Conservation (phyloP, 2,329 filamentous ascomycete species). For the Elsinoe necatrix region DNA sequence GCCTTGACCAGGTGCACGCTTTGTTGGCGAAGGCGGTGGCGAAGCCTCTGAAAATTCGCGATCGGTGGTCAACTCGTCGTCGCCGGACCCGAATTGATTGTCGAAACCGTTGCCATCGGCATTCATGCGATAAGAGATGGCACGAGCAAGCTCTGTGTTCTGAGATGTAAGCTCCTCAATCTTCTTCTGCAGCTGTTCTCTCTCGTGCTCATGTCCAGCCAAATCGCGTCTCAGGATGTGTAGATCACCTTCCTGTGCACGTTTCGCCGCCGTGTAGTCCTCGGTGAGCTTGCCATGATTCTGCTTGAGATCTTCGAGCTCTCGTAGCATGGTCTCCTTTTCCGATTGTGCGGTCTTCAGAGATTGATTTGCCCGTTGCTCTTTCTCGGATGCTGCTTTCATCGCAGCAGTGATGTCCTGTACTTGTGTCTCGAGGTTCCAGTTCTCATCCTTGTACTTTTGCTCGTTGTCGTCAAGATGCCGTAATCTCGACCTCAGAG, state of each 20-base stretch:
- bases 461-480: constrained; percentile 87
- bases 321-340: constrained; percentile 69
- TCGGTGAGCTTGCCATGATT: constrained; percentile 70
- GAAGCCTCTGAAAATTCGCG: constrained; percentile 73
- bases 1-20: constrained; percentile 81
- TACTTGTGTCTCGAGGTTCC: constrained; percentile 87
- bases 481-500: constrained; percentile 69
- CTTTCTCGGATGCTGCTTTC: constrained; percentile 70
- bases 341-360: constrained; percentile 63
- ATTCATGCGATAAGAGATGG: constrained; percentile 62
- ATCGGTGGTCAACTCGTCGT: constrained; percentile 49
- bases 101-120: constrained; percentile 23
- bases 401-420: constrained; percentile 70
- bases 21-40: constrained; percentile 80
- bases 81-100: constrained; percentile 49
- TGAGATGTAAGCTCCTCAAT: constrained; percentile 80
- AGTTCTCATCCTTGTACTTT: constrained; percentile 96
- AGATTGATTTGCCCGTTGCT: constrained; percentile 69
- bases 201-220: constrained; percentile 68
- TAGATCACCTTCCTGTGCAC: constrained; percentile 82
- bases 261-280: constrained; percentile 66
- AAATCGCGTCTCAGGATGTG: constrained; percentile 74
- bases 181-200: constrained; percentile 68
- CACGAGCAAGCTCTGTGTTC: constrained; percentile 83
- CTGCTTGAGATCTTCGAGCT: constrained; percentile 83